Conservation (phyloP, 1,284 basidiomycete species). For the Exobasidium cylindrosporum region DNA sequence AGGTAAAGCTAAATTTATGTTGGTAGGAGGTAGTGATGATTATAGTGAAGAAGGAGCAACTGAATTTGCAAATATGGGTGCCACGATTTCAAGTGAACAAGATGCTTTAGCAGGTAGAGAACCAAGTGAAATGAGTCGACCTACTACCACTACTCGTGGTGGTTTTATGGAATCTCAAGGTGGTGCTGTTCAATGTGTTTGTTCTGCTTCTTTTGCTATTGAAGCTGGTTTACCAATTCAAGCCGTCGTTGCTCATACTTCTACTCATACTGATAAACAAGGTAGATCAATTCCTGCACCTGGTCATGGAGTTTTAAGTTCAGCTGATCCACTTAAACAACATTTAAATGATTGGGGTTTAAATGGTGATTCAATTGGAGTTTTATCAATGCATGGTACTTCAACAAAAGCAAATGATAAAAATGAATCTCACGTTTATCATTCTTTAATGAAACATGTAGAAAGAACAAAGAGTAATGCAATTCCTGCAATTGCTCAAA, state of each 20-base stretch:
- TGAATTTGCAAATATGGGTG: conserved; percentile 97
- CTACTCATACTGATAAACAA: conserved; percentile 88
- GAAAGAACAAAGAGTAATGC: conserved; percentile 88
- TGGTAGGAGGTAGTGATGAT: conserved; percentile 97
- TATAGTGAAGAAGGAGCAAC: conserved; percentile 94
- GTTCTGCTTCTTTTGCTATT: conserved; percentile 92
- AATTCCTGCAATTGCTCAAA: conserved; percentile 93
- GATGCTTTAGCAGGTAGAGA: conserved; percentile 98
- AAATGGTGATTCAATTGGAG: conserved; percentile 79
- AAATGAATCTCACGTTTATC: conserved; percentile 96
- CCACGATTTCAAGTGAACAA: conserved; percentile 91
- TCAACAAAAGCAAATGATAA: conserved; percentile 97
- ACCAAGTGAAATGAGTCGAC: conserved; percentile 94
- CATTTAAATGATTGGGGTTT: conserved; percentile 95
- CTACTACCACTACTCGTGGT: conserved; percentile 83
- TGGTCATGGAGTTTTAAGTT: conserved; percentile 47
- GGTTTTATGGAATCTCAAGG: conserved; percentile 83
- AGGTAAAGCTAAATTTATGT: conserved; percentile 98
- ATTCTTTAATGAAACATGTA: conserved; percentile 83
- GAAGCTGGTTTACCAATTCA: conserved; percentile 91
- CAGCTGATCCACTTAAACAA: conserved; percentile 71
- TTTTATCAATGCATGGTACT: conserved; percentile 84
- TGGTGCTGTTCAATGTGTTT: conserved; percentile 91
- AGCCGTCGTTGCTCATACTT: conserved; percentile 89
- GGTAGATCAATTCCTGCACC: conserved; percentile 78